Base-by-base conservation (phyloP, 495 filamentous ascomycete genomes). In the Penicillium goetzii region DNA sequence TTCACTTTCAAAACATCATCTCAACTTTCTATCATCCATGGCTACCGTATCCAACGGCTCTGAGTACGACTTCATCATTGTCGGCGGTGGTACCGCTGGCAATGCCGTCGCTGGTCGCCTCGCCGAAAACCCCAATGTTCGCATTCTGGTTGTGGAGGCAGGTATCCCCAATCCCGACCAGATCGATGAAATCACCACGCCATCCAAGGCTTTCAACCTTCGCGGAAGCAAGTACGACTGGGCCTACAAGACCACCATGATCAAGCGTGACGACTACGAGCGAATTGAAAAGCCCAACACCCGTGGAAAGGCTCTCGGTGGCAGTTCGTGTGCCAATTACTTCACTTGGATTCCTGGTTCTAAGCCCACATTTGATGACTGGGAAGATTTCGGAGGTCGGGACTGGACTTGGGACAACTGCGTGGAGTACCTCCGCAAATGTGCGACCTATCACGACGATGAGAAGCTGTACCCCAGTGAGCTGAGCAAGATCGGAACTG, bases 201-300 rank as follows among this genome's bases (percentile, higher is more conserved):
- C 81, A 14, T 72, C 75, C 1, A 63, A 70, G 10, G 80, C 81
- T 8, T 78, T 83, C 41, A 70, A 73, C 0, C 72, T 83, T 0
- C 76, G 78, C 0, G 73, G 70, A n/a, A 80, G 76, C 63, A 68
- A 82, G 60, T 76, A 83, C 64, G 86, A 89, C 74, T 89, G 85
- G 86, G 76, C 72, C 1, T 88, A 86, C 77, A 87, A 89, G 75
- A 84, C 84, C 0, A 86, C 84, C 30, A 83, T 89, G 79, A 80
- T 89, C 73, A 80, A 86, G 58, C 80, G 85, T 8, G 80, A 81
- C 17, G 86, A 88, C 59, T 88, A 88, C 67, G 81, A 81, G 56
- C 84, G 86, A 7, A 68, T 88, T 36, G 86, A 88, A 69, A 88
- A 87, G 74, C 85, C 84, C 38, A 87, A 86, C 61, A 81, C 81